A percentile compares a stretch with the other conserved stretches of the same genome.
Conservation (phyloP, 2,329 filamentous ascomycete species). For the Talaromyces sp. region DNA sequence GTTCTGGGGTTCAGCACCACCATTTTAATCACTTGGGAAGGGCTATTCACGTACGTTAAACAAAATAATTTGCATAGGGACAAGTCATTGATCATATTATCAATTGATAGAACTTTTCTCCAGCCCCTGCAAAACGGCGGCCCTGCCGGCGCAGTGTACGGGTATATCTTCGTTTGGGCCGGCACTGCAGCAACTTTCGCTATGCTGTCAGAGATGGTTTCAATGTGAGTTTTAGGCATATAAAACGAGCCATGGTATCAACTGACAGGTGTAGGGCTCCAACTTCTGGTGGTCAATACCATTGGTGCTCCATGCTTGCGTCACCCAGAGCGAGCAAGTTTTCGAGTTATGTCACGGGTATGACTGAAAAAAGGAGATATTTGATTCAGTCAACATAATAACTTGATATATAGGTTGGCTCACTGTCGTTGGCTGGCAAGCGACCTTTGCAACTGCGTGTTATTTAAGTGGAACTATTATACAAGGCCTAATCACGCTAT, state of each 20-base stretch:
- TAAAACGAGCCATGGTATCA: neutral
- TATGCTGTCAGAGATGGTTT: constrained; percentile 6
- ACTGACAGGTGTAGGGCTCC: constrained; percentile 4
- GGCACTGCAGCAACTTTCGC: constrained; percentile 5
- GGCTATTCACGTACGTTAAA: neutral
- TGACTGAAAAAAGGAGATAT: neutral
- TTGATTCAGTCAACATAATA: neutral
- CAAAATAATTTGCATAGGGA: no score
- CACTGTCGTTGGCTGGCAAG: constrained; percentile 24
- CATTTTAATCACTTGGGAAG: constrained; percentile 9
- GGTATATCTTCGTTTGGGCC: constrained; percentile 6
- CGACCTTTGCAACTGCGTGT: constrained; percentile 20
- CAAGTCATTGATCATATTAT: neutral
- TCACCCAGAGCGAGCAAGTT: constrained; percentile 2
- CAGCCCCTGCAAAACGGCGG: neutral
- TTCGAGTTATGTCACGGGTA: constrained; percentile 11
- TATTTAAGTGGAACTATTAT: constrained; percentile 30
- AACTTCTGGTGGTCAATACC: constrained; percentile 9
- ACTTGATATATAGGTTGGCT: constrained; percentile 5
- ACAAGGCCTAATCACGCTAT: constrained; percentile 15
- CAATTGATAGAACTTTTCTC: neutral
- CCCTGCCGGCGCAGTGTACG: constrained; percentile 7
- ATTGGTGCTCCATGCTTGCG: constrained; percentile 12
- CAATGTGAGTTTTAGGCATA: constrained; percentile 2
- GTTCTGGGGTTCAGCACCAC: constrained; percentile 9